Evolutionary conservation across 192 early-diverging fungal species (phyloP).

Genomic region (Pilaira anomala): DNA sequence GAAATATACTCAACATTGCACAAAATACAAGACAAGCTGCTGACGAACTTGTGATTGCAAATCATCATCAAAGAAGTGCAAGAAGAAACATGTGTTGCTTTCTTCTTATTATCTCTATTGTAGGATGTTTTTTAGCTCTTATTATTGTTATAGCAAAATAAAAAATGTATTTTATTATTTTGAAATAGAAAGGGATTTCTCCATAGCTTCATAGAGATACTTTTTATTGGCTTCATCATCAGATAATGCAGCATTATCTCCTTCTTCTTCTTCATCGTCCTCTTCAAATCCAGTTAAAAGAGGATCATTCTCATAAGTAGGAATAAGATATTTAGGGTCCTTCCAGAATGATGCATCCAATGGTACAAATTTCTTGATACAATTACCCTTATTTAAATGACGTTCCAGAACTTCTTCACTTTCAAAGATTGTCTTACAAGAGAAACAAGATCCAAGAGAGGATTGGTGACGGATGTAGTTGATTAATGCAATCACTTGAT

Average conservation of each 20-base stretch:
- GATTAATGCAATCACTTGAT: constrained; percentile 78
- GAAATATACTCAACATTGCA: constrained; percentile 79
- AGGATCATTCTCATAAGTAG: constrained; percentile 84
- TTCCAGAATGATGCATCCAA: constrained; percentile 65
- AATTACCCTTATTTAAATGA: constrained; percentile 63
- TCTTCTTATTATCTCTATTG: constrained; percentile 70
- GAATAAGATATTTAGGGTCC: constrained; percentile 68
- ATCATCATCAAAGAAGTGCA: constrained; percentile 69
- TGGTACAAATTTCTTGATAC: constrained; percentile 49
- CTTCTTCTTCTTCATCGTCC: constrained; percentile 59
- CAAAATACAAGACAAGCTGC: constrained; percentile 77
- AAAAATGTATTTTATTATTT: constrained; percentile 1
- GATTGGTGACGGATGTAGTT: constrained; percentile 80
- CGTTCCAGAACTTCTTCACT: constrained; percentile 41
- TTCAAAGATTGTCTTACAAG: constrained; percentile 57
- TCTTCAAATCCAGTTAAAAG: constrained; percentile 75
- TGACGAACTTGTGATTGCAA: constrained; percentile 75
- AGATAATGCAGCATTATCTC: constrained; percentile 23
- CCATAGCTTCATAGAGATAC: constrained; percentile 20
- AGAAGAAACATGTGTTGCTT: constrained; percentile 84
- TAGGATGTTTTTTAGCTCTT: constrained; percentile 58
- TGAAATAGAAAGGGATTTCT: constrained; percentile 13
- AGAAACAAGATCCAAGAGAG: constrained; percentile 62
- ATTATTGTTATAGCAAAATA: constrained; percentile 47
- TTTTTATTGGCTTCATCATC: constrained; percentile 35